These are phyloP conservation scores for Dothistroma septosporum DNA, from an alignment of 2,329 filamentous ascomycete genomes.

Conservation along the genomic window DNA sequence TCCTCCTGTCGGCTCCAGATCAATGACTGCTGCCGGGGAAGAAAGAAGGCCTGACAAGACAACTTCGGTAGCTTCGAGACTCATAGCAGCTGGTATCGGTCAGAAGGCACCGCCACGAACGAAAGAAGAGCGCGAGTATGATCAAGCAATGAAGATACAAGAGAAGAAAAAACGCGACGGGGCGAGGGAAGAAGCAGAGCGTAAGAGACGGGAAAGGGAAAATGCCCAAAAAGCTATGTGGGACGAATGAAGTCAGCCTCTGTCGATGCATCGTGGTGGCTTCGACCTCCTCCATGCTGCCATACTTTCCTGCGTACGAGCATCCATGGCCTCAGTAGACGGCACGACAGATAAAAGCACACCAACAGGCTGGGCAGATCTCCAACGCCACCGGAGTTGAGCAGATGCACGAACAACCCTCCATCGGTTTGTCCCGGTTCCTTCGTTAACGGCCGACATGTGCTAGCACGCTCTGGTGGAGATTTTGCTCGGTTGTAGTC, in stretches of 20 bases:
- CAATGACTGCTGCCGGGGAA: conserved; percentile 18
- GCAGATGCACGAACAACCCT: not conserved
- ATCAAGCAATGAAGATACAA: conserved; percentile 75
- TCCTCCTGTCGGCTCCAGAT: not conserved
- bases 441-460: not conserved
- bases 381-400: not conserved
- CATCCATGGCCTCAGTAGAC: not conserved
- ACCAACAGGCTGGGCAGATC: not conserved
- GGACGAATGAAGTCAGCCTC: conserved; percentile 55
- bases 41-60: conserved; percentile 72
- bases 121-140: conserved; percentile 84
- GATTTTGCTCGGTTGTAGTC: not conserved
- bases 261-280: not conserved
- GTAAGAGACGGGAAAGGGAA: conserved; percentile 61
- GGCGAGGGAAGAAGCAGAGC: conserved; percentile 63
- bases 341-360: not conserved
- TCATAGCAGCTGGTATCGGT: conserved; percentile 87
- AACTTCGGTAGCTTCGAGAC: conserved; percentile 78
- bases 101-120: conserved; percentile 75
- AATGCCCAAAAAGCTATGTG: conserved; percentile 80
- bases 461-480: not conserved
- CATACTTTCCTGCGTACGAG: not conserved
- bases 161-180: conserved; percentile 72
- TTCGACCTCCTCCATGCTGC: not conserved
- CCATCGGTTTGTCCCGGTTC: too few relatives aligned